These are phyloP conservation scores for Citeromyces siamensis DNA, from an alignment of 1,139 yeast species.

Conservation along the genomic window DNA sequence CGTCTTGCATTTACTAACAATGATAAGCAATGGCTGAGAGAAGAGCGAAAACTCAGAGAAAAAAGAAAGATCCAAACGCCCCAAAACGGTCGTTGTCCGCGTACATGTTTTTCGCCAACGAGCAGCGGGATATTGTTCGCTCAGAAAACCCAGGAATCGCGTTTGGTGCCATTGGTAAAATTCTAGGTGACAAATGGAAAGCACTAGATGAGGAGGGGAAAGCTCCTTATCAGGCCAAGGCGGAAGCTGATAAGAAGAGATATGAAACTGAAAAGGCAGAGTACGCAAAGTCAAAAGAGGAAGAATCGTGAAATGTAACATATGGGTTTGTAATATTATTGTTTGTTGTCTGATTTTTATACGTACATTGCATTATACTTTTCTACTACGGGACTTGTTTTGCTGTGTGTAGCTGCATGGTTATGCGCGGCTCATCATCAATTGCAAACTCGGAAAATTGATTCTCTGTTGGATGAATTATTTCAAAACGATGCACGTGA, in stretches of 20 bases:
- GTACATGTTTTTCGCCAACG: conserved; percentile 97
- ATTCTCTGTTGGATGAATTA: too few relatives aligned
- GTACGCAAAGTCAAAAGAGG: conserved; percentile 43
- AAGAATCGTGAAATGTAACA: too few relatives aligned
- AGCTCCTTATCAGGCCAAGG: conserved; percentile 83
- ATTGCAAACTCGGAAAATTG: too few relatives aligned
- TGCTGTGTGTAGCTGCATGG: too few relatives aligned
- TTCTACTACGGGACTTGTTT: too few relatives aligned
- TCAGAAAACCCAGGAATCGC: conserved; percentile 91
- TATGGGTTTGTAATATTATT: too few relatives aligned
- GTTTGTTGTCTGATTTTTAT: too few relatives aligned
- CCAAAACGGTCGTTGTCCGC: conserved; percentile 98
- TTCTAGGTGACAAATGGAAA: conserved; percentile 96
- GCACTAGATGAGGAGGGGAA: conserved; percentile 71
- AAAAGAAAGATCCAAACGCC: conserved; percentile 80
- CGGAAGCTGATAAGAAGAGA: conserved; percentile 93
- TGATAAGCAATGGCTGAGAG: conserved; percentile 23
- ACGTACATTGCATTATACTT: too few relatives aligned
- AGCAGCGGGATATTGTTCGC: conserved; percentile 89
- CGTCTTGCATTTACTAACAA: too few relatives aligned
- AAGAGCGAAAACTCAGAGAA: conserved; percentile 21
- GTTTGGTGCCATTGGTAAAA: conserved; percentile 86
- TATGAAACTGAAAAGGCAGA: conserved; percentile 94
- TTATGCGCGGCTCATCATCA: too few relatives aligned
- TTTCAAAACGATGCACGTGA: too few relatives aligned